A percentile compares a stretch with the other conserved stretches of the same genome.
Conservation (phyloP, 1,284 basidiomycete genomes). For the Fomitopsis schrenkii region DNA sequence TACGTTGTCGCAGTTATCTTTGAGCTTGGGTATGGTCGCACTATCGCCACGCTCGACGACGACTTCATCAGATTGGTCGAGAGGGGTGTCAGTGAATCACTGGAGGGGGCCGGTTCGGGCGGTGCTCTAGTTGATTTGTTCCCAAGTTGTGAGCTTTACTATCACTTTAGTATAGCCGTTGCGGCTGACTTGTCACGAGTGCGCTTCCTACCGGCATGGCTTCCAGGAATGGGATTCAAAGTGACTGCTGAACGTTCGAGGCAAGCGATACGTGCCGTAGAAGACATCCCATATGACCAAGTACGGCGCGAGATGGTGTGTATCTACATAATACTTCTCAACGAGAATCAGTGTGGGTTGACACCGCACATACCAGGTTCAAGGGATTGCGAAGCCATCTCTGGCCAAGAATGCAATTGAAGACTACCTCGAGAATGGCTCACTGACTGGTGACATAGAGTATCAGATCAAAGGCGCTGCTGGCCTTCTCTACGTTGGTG, state of each 20-base stretch:
- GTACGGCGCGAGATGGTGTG: background rate
- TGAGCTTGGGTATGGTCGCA: conserved; percentile 23
- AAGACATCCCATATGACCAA: background rate
- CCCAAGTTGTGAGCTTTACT: conserved; percentile 13
- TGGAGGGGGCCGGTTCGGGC: conserved; percentile 18
- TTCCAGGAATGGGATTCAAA: conserved; percentile 10
- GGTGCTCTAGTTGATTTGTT: conserved; percentile 26
- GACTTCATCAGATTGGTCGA: conserved; percentile 18
- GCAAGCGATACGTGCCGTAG: background rate
- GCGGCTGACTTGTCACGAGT: background rate
- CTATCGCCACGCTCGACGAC: conserved; percentile 17
- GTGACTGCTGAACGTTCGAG: background rate
- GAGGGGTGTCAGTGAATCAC: conserved; percentile 16
- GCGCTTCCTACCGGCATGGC: conserved; percentile 10
- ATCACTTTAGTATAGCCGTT: too few relatives aligned
- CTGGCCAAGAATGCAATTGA: conserved; percentile 32
- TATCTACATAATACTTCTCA: background rate
- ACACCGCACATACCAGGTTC: conserved; percentile 3
- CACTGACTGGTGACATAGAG: background rate
- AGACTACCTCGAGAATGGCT: conserved; percentile 33
- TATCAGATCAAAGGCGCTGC: conserved; percentile 64
- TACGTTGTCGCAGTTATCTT: conserved; percentile 18
- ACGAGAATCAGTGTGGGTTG: too few relatives aligned
- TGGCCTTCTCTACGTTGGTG: conserved; percentile 38
- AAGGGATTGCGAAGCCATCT: conserved; percentile 47